phyloP scores from a whole-genome alignment of 345 rosid species.

The Pelargonium nanum region DNA sequence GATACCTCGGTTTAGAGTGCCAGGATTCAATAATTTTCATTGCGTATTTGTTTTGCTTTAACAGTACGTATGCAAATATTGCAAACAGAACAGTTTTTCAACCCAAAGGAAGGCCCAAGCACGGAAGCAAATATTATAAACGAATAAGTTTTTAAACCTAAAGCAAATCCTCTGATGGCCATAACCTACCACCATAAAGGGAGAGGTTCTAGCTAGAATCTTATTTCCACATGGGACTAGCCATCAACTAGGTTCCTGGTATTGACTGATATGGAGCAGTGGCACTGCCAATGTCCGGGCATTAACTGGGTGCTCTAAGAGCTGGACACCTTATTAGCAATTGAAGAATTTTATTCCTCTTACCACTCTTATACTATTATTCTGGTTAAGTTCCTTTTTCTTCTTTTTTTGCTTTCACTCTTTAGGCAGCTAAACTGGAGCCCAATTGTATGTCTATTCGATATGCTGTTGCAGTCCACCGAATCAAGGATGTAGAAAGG shows the following conservation, averaged over 20 bases:
- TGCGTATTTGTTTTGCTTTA: not conserved
- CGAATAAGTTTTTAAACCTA: not conserved
- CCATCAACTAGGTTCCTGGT: too few species aligned
- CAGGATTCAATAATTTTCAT: not conserved
- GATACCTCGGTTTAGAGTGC: not conserved
- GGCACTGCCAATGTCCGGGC: too few species aligned
- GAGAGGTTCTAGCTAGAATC: not conserved
- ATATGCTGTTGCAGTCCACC: constrained; percentile 81
- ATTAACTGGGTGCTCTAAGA: too few species aligned
- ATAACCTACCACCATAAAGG: not conserved
- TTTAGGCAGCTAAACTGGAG: constrained; percentile 86
- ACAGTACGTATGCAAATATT: constrained; percentile 1
- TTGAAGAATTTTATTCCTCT: not conserved
- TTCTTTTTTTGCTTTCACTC: constrained; percentile 5
- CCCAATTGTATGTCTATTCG: constrained; percentile 91
- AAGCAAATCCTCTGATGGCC: not conserved
- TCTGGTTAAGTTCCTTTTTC: constrained; percentile 4
- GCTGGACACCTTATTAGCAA: not conserved
- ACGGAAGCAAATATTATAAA: not conserved
- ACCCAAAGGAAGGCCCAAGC: not conserved
- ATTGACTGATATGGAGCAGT: too few species aligned
- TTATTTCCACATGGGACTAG: not conserved
- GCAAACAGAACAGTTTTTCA: not conserved
- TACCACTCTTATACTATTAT: not conserved
- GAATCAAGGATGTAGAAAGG: constrained; percentile 89